Evolutionary conservation across 441 rosid genomes (phyloP), one percentile per base, ranked within the genome.

Genomic region (Croton laevigatus): DNA sequence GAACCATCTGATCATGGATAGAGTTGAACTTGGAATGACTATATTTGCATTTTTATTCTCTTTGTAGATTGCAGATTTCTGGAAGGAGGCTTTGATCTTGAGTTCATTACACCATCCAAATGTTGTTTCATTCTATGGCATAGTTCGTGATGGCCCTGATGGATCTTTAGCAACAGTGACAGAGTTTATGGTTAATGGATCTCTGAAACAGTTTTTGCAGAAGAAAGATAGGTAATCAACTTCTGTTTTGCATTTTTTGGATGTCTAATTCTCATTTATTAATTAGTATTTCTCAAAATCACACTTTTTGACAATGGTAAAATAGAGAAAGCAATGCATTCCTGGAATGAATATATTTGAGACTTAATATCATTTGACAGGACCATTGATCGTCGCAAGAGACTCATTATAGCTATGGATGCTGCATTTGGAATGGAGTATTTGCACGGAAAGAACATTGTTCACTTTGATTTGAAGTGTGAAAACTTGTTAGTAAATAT

Each of bases 391-490:
- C 97, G 99, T 69, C 99, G 99, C 27, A 95, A 95, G 85, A 91
- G 99, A 79, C 97, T 95, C 81, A 95, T 95, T 71, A 89, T 95
- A 79, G 97, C 94, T 65, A 95, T 95, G 99, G 98, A 95, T 76
- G 82, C 99, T 36, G 99, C 99, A 36, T 95, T 95, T 81, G 99
- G 99, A 36, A 93, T 95, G 98, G 99, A 95, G 81, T 95, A 95
- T 79, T 79, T 95, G 84, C 99, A 95, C 70, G 99, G 91, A 70
- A 95, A 93, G 83, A 91, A 91, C 81, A 91, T 93, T 68, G 99
- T 95, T 62, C 99, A 95, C 83, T 95, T 95, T 71, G 98, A 95
- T 89, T 78, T 95, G 79, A 95, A 95, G 84, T 93, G 99, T 69
- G 99, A 91, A 80, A 95, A 95, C 75, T 88, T 95, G 77, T 81